Conservation (phyloP, 345 rosid species). For the Adansonia digitata region DNA sequence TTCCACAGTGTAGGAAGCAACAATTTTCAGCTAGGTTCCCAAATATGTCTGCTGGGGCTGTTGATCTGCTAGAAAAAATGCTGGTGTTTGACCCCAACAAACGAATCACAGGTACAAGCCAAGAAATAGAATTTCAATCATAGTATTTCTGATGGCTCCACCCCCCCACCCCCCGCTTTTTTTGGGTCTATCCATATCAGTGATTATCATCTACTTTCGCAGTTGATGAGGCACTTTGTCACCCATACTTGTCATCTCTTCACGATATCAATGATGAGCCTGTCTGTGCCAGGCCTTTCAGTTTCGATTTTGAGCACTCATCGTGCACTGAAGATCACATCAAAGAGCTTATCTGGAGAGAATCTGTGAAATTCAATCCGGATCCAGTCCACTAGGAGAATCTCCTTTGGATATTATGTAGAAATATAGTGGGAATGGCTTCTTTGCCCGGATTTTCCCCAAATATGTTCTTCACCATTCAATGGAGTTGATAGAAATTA, state of each 20-base stretch:
- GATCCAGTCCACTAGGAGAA: constrained; percentile 34
- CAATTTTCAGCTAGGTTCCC: constrained; percentile 69
- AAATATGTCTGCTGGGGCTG: constrained; percentile 51
- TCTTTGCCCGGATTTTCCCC: too few relatives aligned
- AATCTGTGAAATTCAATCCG: constrained; percentile 70
- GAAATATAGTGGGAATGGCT: constrained; percentile 1
- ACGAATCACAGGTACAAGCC: constrained; percentile 78
- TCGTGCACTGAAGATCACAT: constrained; percentile 91
- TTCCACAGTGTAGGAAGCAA: constrained; percentile 73
- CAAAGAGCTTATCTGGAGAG: constrained; percentile 89
- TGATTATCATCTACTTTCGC: constrained; percentile 22
- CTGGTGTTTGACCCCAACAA: constrained; percentile 83
- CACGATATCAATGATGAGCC: constrained; percentile 84
- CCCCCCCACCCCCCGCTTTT: too few relatives aligned
- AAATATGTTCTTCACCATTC: constrained; percentile 13
- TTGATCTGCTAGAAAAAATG: constrained; percentile 87
- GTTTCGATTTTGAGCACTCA: constrained; percentile 71
- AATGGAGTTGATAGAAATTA: constrained; percentile 14
- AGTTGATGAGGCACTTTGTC: constrained; percentile 82
- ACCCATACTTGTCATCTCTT: constrained; percentile 72
- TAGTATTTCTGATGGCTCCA: background rate
- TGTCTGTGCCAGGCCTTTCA: constrained; percentile 64
- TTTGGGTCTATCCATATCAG: background rate
- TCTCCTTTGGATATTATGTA: constrained; percentile 2
- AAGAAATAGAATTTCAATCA: constrained; percentile 1